A percentile compares a stretch with the other conserved stretches of the same genome.
These are phyloP conservation scores for Xylariaceae sp. DNA, from an alignment of 2,329 filamentous ascomycete genomes.

Conservation along the genomic window DNA sequence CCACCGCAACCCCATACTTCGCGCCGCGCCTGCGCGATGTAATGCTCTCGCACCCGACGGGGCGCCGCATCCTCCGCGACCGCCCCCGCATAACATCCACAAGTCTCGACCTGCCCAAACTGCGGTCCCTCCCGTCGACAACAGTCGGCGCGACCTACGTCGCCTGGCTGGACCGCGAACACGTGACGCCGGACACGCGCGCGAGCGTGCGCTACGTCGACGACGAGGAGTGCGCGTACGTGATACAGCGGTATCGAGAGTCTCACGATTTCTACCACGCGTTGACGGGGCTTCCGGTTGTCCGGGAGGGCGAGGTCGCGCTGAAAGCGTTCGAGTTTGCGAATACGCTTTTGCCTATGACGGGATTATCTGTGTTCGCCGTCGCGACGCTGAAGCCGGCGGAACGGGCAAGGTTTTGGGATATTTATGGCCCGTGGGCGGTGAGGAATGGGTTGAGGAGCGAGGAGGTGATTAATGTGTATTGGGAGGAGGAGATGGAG, in stretches of 20 bases:
- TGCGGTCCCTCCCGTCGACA: conserved; percentile 66
- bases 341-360: conserved; percentile 93
- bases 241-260: conserved; percentile 96
- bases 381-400: conserved; percentile 80
- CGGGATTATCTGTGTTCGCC: conserved; percentile 76
- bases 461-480: conserved; percentile 87
- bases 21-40: conserved; percentile 84
- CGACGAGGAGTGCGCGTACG: conserved; percentile 92
- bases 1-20: conserved; percentile 91
- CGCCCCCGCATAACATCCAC: conserved; percentile 83
- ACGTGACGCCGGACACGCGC: conserved; percentile 87
- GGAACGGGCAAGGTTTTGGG: conserved; percentile 70
- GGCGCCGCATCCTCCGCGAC: conserved; percentile 84
- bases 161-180: conserved; percentile 87
- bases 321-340: conserved; percentile 97
- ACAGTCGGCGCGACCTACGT: conserved; percentile 79
- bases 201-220: conserved; percentile 82
- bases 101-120: conserved; percentile 57
- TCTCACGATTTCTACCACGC: conserved; percentile 98
- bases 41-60: conserved; percentile 80
- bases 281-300: conserved; percentile 80
- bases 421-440: conserved; percentile 84
- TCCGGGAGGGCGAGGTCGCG: conserved; percentile 95
- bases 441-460: conserved; percentile 70
- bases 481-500: conserved; percentile 93